Base-by-base conservation (phyloP, 2,329 filamentous ascomycete species). In the Penicillium sp. region DNA sequence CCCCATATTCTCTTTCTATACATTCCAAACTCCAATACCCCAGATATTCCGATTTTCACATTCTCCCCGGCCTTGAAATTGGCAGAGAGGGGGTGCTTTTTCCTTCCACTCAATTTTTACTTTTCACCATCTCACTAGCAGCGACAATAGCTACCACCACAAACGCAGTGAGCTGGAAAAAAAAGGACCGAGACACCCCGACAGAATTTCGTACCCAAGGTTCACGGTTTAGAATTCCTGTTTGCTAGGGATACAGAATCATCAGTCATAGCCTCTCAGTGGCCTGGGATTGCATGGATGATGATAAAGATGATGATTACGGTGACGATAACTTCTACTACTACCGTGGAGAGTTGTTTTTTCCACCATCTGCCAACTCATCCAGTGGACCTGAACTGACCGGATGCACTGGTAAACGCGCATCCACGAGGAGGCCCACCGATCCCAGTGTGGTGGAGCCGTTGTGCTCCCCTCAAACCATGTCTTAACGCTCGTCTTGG, bases 401-500 rank as follows among this genome's bases (percentile, higher is more conserved):
- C 21, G 21, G 37, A 42, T 42, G 37, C 9, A 37, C 16, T 37
- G 34, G 37, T 42, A 24, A 42, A 42, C 37, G 37, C 37, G 21
- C 37, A 24, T 23, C 42, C 42, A 45, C 42, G 42, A 45, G 42
- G 42, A 45, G 42, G 42, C 42, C 42, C 26, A 45, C 26, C 42
- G 42, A 45, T 45, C 26, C 42, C 42, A 45, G 24, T 7, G n/a
- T 18, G 21, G 42, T 45, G 42, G 42, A 45, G 42, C 24, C 24
- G 26, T 45, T 45, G 24, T 31, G 42, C 18, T 31, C 26, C 28
- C 42, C 42, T 31, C 28, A 29, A 45, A 45, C 42, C 42, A 45
- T 45, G 42, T 45, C 42, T 45, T 45, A 45, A 45, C 42, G 42
- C 26, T 31, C n/a, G 9, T 19, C 42, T 45, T 45, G 42, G 42